These are phyloP conservation scores for Neurospora sp. DNA, from an alignment of 2,329 filamentous ascomycete genomes.

Conservation along the genomic window DNA sequence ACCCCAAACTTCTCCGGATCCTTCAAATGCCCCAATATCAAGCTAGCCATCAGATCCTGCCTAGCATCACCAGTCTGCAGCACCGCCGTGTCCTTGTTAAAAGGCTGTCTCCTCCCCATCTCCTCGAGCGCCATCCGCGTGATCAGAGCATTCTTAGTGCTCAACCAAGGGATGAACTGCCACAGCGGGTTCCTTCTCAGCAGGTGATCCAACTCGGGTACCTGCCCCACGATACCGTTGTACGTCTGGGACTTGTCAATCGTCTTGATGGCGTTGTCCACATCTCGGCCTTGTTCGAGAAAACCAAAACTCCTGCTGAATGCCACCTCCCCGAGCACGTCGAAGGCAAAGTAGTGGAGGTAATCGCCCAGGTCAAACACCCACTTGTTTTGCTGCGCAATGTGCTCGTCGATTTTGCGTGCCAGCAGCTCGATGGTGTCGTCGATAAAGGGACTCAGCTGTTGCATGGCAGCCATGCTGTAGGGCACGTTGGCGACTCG, in stretches of 20 bases:
- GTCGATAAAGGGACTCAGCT: slow-evolving; percentile 40
- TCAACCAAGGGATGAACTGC: slow-evolving; percentile 32
- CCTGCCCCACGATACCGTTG: slow-evolving; percentile 41
- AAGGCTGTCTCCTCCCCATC: slow-evolving; percentile 35
- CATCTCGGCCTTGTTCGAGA: slow-evolving; percentile 36
- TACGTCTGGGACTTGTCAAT: slow-evolving; percentile 43
- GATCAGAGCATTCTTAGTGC: slow-evolving; percentile 36
- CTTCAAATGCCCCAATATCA: slow-evolving; percentile 43
- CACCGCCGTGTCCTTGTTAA: slow-evolving; percentile 34
- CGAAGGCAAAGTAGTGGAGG: slow-evolving; percentile 35
- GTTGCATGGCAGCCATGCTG: slow-evolving; percentile 43
- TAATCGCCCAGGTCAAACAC: slow-evolving; percentile 37
- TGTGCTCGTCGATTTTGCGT: slow-evolving; percentile 31
- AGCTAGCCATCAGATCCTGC: slow-evolving; percentile 39
- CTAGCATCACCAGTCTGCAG: slow-evolving; percentile 26
- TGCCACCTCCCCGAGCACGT: slow-evolving; percentile 41
- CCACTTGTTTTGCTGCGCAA: slow-evolving; percentile 13
- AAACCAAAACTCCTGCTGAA: slow-evolving; percentile 44
- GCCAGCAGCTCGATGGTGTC: slow-evolving; percentile 38
- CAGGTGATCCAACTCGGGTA: slow-evolving; percentile 38
- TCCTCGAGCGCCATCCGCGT: slow-evolving; percentile 43
- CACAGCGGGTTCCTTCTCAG: slow-evolving; percentile 40
- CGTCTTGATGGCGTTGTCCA: slow-evolving; percentile 40
- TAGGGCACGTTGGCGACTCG: slow-evolving; percentile 41
- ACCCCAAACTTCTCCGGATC: slow-evolving; percentile 36